A percentile compares a stretch with the other conserved stretches of the same genome.
These are phyloP conservation scores for Mycena latifolia DNA, from an alignment of 768 basidiomycete genomes.

Conservation along the genomic window DNA sequence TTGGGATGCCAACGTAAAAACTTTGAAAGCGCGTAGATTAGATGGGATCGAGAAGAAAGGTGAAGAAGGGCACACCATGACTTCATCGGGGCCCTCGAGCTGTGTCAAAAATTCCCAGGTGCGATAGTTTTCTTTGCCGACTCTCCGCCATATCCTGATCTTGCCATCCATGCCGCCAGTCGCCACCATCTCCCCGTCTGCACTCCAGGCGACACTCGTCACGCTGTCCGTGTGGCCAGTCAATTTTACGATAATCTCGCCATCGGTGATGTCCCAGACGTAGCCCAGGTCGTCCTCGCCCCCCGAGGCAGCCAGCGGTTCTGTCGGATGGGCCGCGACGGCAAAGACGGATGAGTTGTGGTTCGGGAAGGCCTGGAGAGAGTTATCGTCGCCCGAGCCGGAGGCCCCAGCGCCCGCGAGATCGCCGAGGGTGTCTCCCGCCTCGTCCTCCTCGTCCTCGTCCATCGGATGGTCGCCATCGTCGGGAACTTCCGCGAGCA, in stretches of 20 bases:
- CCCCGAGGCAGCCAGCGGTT: slow-evolving; percentile 89
- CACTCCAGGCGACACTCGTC: slow-evolving; percentile 80
- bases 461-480: slow-evolving; percentile 82
- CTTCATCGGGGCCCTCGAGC: slow-evolving; percentile 94
- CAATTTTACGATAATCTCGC: slow-evolving; percentile 84
- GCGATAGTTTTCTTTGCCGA: slow-evolving; percentile 78
- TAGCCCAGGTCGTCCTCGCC: slow-evolving; percentile 97
- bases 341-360: slow-evolving; percentile 88
- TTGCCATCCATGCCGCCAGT: slow-evolving; percentile 99
- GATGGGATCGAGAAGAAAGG: not conserved
- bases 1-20: slow-evolving; percentile 98
- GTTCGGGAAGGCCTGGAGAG: slow-evolving; percentile 73
- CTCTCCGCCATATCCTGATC: slow-evolving; percentile 91
- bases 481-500: slow-evolving; percentile 72
- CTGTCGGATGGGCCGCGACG: slow-evolving; percentile 85
- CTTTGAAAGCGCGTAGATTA: slow-evolving; percentile 54
- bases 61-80: slow-evolving; percentile 74
- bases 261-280: slow-evolving; percentile 90
- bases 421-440: slow-evolving; percentile 54
- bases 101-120: slow-evolving; percentile 96
- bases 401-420: slow-evolving; percentile 52
- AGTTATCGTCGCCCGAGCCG: slow-evolving; percentile 65
- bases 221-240: slow-evolving; percentile 97
- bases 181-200: slow-evolving; percentile 92
- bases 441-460: slow-evolving; percentile 68